These are phyloP conservation scores for Penicillium antarcticum DNA, from an alignment of 495 filamentous ascomycete species.

Conservation along the genomic window DNA sequence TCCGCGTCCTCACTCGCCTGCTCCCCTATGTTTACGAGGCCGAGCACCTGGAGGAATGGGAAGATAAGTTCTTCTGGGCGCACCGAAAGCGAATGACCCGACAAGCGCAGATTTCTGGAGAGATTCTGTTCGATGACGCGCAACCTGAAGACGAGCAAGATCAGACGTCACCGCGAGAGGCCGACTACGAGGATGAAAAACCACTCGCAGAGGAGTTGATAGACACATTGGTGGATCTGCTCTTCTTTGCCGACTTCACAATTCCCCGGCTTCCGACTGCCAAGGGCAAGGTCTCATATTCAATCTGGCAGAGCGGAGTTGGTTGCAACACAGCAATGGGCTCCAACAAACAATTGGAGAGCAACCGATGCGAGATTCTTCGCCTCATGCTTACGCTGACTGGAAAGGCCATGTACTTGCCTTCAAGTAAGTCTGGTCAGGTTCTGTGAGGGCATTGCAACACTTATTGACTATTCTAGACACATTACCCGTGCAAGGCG, in stretches of 20 bases:
- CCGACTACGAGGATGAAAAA: conserved; percentile 76
- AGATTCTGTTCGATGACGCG: conserved; percentile 85
- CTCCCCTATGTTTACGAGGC: conserved; percentile 92
- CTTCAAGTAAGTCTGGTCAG: conserved; percentile 55
- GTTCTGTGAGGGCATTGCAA: neutral
- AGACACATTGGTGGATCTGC: conserved; percentile 81
- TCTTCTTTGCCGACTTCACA: conserved; percentile 90
- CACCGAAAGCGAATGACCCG: conserved; percentile 61
- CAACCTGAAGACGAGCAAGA: conserved; percentile 48
- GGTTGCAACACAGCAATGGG: conserved; percentile 88
- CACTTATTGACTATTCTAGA: conserved; percentile 37
- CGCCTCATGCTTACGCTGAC: conserved; percentile 81
- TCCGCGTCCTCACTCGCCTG: conserved; percentile 85
- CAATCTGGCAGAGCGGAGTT: conserved; percentile 97
- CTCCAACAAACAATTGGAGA: conserved; percentile 86
- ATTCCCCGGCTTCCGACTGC: conserved; percentile 63
- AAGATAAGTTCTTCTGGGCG: conserved; percentile 90
- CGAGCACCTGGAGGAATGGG: conserved; percentile 82
- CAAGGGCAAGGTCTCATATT: conserved; percentile 80
- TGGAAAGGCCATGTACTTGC: conserved; percentile 90
- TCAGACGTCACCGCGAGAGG: conserved; percentile 37
- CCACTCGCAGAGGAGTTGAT: conserved; percentile 92
- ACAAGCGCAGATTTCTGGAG: conserved; percentile 51
- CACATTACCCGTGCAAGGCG: conserved; percentile 78
- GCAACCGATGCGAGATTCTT: conserved; percentile 85